Conservation (phyloP, 1,284 basidiomycete genomes). For the Moniliella sp. region DNA sequence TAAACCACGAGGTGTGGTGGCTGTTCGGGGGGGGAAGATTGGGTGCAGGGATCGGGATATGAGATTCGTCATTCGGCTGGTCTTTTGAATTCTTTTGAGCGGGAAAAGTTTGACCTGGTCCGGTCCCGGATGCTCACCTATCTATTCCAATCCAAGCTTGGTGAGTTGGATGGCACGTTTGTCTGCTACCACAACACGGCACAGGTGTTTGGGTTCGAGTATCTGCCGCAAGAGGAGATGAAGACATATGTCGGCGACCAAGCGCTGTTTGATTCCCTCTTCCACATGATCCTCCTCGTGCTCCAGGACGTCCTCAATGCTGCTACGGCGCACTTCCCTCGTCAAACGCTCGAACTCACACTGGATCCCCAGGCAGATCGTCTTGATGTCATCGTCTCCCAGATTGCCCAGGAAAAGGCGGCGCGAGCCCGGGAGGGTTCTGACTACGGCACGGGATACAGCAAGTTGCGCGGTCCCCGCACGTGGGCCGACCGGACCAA, state of each 20-base stretch:
- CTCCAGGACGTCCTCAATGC: slow-evolving; percentile 52
- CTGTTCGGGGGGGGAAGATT: slow-evolving; percentile 68
- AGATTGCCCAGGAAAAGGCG: too few species aligned
- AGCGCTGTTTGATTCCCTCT: slow-evolving; percentile 50
- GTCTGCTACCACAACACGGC: slow-evolving; percentile 83
- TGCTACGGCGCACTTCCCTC: too few species aligned
- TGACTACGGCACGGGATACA: too few species aligned
- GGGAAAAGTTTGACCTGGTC: slow-evolving; percentile 48
- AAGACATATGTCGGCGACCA: slow-evolving; percentile 49
- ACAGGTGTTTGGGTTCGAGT: slow-evolving; percentile 79
- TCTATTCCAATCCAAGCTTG: slow-evolving; percentile 81
- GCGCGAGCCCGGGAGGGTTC: too few species aligned
- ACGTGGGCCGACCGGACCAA: too few species aligned
- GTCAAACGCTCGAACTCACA: too few species aligned
- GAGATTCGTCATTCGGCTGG: slow-evolving; percentile 23
- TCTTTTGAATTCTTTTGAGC: slow-evolving; percentile 29
- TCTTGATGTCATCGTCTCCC: too few species aligned
- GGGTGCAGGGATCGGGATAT: slow-evolving; percentile 38
- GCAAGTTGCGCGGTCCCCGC: too few species aligned
- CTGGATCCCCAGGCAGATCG: too few species aligned
- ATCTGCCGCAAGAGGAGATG: slow-evolving; percentile 68
- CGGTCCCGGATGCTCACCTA: slow-evolving; percentile 87
- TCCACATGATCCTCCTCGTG: slow-evolving; percentile 53
- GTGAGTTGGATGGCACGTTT: slow-evolving; percentile 88
- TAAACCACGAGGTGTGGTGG: slow-evolving; percentile 70